Evolutionary conservation across 345 rosid genomes (phyloP), one percentile per base, ranked within the genome.

Genomic region (Eucalyptus cloeziana): DNA sequence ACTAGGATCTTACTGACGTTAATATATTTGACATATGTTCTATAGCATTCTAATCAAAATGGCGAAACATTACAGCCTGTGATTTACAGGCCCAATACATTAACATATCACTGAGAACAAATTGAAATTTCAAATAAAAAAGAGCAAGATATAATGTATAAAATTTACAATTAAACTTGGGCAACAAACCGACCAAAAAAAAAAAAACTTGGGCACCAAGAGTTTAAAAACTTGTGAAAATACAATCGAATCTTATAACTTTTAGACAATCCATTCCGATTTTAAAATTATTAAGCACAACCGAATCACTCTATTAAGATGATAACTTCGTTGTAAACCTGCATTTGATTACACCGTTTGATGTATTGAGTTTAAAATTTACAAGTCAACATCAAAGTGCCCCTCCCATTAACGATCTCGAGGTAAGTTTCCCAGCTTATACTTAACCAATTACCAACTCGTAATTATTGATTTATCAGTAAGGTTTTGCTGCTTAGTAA

Each of bases 201-300:
- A n/a, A n/a, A n/a, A n/a, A 56, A 56, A 54, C 22, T 54, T 54
- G 10, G 24, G 10, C 25, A 21, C 60, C 60, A 21, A 8, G 24
- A 60, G 7, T 60, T 27, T 60, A 27, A 13, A 67, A 67, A n/a
- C 17, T 31, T 17, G 19, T 67, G 21, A 67, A 67, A 67, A 8
- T 67, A 62, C 33, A 13, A 7, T 62, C 3, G 13, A 22, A 56
- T 67, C 21, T 5, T 31, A 67, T 15, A 16, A 31, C 4, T 67
- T 64, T n/a, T 2, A 7, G 21, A n/a, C 10, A 64, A n/a, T 7
- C 3, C 13, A 10, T 9, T 33, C 13, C 0, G 5, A 10, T 19
- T 67, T 13, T 31, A 67, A 31, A 67, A 67, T 31, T 17, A 31
- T 69, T 3, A 69, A 69, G 17, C 5, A 0, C 24, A 33, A 69